These are phyloP conservation scores for Arthrobotrys pseudoclavata DNA, from an alignment of 2,329 filamentous ascomycete species.

Conservation along the genomic window DNA sequence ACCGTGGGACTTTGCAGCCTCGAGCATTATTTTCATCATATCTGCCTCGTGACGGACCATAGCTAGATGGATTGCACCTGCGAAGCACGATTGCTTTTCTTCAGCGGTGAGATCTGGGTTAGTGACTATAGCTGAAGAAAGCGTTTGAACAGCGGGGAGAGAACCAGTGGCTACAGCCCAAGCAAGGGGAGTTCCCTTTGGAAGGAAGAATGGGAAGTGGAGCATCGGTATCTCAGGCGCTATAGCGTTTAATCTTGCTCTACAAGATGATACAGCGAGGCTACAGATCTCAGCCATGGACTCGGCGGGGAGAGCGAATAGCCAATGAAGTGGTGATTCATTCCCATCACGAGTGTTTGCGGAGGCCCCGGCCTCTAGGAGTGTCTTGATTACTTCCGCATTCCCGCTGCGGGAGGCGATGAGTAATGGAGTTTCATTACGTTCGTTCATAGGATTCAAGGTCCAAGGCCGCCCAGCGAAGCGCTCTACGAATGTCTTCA, in stretches of 20 bases:
- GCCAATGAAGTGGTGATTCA: conserved; percentile 45
- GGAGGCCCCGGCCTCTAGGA: conserved; percentile 37
- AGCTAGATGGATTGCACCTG: conserved; percentile 43
- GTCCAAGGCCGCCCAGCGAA: conserved; percentile 25
- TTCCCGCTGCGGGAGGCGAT: conserved; percentile 48
- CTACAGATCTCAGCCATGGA: conserved; percentile 34
- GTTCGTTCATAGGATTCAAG: conserved; percentile 36
- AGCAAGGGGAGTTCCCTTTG: conserved; percentile 32
- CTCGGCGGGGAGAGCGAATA: conserved; percentile 34
- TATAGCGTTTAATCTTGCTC: conserved; percentile 27
- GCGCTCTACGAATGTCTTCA: not conserved
- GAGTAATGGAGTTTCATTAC: conserved; percentile 38
- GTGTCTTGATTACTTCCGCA: conserved; percentile 18
- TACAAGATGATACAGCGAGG: conserved; percentile 25
- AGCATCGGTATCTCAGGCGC: conserved; percentile 37
- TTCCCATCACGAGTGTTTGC: conserved; percentile 37
- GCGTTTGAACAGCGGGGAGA: conserved; percentile 15
- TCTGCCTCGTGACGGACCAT: conserved; percentile 52
- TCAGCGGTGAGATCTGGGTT: not conserved
- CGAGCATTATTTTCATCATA: conserved; percentile 49
- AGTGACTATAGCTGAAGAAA: conserved; percentile 32
- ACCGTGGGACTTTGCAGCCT: conserved; percentile 30
- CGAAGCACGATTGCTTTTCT: conserved; percentile 41
- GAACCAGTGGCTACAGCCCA: conserved; percentile 44
- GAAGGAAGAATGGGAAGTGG: conserved; percentile 51